phyloP scores from a whole-genome alignment of 1,284 basidiomycete genomes.

The Pascua guehoae region DNA sequence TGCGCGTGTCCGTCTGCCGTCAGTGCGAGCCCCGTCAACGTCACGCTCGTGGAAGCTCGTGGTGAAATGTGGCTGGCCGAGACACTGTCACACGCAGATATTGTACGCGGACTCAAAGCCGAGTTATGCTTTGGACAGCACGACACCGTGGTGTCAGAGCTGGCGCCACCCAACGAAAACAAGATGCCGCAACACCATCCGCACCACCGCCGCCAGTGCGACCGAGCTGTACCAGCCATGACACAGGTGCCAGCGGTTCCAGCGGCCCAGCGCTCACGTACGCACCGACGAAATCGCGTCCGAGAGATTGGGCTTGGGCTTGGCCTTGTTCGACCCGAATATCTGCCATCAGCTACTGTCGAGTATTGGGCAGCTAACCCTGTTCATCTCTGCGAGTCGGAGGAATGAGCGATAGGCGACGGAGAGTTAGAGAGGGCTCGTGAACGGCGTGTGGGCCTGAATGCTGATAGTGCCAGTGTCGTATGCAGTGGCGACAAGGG shows the following conservation, averaged over 20 bases:
- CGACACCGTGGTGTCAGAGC: background rate
- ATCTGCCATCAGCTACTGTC: constrained; percentile 50
- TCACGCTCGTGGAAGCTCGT: background rate
- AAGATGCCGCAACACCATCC: no score
- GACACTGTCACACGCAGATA: no score
- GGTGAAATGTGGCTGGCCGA: no score
- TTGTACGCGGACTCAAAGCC: no score
- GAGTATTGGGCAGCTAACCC: constrained; percentile 21
- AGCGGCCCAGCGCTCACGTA: no score
- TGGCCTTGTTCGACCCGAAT: constrained; percentile 68
- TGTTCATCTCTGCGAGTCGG: constrained; percentile 36
- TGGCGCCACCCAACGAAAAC: no score
- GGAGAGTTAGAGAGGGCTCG: background rate
- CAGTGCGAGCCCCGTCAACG: background rate
- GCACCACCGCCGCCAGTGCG: no score
- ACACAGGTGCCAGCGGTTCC: constrained; percentile 14
- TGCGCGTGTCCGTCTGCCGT: constrained; percentile 76
- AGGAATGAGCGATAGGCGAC: background rate
- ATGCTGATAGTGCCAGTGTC: background rate
- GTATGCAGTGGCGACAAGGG: no score
- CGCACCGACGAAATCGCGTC: constrained; percentile 86
- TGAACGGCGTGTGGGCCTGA: background rate
- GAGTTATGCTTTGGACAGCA: background rate
- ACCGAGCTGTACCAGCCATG: no score
- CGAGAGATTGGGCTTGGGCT: constrained; percentile 73